phyloP scores from a whole-genome alignment of 2,329 filamentous ascomycete genomes.

The Verticillium klebahnii region DNA sequence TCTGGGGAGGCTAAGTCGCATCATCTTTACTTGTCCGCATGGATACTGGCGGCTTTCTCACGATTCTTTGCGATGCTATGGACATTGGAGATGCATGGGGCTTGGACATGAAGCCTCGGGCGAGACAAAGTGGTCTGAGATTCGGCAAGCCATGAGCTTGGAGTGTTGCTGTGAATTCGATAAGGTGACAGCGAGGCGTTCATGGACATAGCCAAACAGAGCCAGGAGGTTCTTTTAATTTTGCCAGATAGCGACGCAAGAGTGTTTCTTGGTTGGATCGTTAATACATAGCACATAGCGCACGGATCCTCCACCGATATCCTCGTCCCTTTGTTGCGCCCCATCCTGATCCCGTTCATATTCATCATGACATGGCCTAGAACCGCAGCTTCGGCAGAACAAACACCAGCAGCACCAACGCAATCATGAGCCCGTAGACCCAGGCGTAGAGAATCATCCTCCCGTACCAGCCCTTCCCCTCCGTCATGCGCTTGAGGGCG shows the following conservation, averaged over 20 bases:
- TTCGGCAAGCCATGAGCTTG: background rate
- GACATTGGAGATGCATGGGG: too few species aligned
- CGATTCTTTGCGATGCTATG: too few species aligned
- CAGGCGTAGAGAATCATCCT: conserved; percentile 78
- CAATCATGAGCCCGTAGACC: conserved; percentile 78
- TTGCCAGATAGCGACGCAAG: background rate
- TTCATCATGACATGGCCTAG: conserved; percentile 30
- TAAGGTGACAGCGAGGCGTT: background rate
- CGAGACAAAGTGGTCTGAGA: background rate
- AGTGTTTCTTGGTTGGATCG: background rate
- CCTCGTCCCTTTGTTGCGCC: background rate
- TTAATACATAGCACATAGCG: background rate
- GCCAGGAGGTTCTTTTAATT: background rate
- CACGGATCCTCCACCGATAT: background rate
- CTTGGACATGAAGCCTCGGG: background rate
- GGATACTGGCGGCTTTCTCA: too few species aligned
- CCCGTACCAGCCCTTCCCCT: conserved; percentile 84
- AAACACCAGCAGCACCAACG: conserved; percentile 75
- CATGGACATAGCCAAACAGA: background rate
- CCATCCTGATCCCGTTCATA: background rate
- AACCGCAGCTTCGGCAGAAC: conserved; percentile 85
- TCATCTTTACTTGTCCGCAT: background rate
- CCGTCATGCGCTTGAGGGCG: conserved; percentile 70
- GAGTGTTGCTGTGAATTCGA: background rate
- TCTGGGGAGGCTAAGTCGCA: background rate